Percentiles rank a stretch among this genome's conserved stretches.
phyloP scores from a whole-genome alignment of 1,284 basidiomycete species.

The Ceratorhiza oryzae-sativae region DNA sequence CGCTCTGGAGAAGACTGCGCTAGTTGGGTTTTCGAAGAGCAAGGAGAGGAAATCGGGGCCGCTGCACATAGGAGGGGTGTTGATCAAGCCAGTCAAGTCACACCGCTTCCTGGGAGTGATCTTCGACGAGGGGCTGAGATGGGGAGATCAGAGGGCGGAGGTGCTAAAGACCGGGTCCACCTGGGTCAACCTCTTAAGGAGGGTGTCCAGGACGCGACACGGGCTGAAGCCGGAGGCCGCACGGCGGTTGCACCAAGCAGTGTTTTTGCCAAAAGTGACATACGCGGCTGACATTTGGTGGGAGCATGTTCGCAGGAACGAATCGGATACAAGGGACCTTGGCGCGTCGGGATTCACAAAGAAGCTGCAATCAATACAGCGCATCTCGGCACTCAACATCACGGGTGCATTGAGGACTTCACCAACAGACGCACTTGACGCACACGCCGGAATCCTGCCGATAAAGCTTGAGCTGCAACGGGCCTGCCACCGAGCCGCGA shows the following conservation, averaged over 20 bases:
- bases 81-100: constrained; percentile 1
- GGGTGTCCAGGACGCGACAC: background rate
- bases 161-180: background rate
- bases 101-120: constrained; percentile 37
- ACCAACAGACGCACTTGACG: constrained; percentile 5
- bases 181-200: constrained; percentile 1
- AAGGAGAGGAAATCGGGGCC: background rate
- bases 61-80: background rate
- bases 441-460: constrained; percentile 16
- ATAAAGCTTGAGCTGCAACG: background rate
- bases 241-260: background rate
- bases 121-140: constrained; percentile 39
- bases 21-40: background rate
- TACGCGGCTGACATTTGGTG: constrained; percentile 34
- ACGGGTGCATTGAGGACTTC: constrained; percentile 11
- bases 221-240: constrained; percentile 4
- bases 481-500: constrained; percentile 4
- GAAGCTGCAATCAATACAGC: background rate
- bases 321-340: background rate
- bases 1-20: constrained; percentile 1
- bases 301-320: background rate
- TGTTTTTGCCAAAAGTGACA: constrained; percentile 5
- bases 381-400: constrained; percentile 13
- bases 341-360: constrained; percentile 7
- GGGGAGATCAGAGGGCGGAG: constrained; percentile 23